Evolutionary conservation across 2,329 filamentous ascomycete genomes (phyloP).

Genomic region (Arthrobotrys musiformis): DNA sequence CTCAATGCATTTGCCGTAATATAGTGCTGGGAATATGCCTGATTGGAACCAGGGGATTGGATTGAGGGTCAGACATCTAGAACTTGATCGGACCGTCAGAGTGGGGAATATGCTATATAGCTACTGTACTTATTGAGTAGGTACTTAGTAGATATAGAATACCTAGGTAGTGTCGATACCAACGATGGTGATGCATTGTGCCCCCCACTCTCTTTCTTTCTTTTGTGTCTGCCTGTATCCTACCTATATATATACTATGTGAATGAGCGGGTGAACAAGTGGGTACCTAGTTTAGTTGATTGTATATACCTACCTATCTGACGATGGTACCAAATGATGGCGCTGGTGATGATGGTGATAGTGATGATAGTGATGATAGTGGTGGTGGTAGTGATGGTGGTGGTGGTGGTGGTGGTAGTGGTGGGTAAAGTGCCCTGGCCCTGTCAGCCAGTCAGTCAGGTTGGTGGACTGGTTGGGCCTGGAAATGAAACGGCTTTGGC

Average conservation of each 20-base stretch:
- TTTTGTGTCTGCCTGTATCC: too few relatives aligned
- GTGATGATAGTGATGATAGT: background rate
- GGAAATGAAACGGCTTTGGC: slow-evolving; percentile 47
- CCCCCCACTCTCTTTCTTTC: too few relatives aligned
- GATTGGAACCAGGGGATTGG: background rate
- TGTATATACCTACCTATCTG: background rate
- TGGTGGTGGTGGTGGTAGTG: background rate
- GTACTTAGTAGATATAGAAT: background rate
- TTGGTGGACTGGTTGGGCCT: background rate
- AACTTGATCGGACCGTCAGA: background rate
- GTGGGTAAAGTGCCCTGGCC: slow-evolving; percentile 35
- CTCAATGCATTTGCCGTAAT: background rate
- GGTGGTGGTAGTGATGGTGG: background rate
- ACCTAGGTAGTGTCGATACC: too few relatives aligned
- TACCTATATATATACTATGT: too few relatives aligned
- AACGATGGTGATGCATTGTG: too few relatives aligned
- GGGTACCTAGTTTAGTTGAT: too few relatives aligned
- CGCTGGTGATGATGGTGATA: background rate
- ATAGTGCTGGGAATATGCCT: background rate
- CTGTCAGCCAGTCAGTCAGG: background rate
- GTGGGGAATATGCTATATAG: background rate
- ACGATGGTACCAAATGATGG: background rate
- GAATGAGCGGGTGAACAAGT: too few relatives aligned
- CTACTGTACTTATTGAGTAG: background rate
- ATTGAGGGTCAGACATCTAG: too few relatives aligned